Base-by-base conservation (phyloP, 2,329 filamentous ascomycete species). In the Endoconidiophora laricicola region DNA sequence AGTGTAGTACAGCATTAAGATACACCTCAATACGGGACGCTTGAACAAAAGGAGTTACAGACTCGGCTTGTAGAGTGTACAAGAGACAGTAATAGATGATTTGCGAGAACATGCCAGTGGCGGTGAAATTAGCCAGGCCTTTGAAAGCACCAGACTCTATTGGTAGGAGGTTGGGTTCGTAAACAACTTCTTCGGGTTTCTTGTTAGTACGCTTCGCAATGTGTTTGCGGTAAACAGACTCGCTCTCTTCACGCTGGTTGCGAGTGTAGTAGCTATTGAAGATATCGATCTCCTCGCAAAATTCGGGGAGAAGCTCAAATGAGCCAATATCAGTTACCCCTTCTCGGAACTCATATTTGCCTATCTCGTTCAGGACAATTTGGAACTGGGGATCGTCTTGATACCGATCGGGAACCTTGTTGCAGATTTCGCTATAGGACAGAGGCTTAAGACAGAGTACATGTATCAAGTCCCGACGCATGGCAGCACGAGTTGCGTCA, bases 191-290 rank as follows among this genome's bases (percentile, higher is more conserved):
- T 39, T 86, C 79, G 1, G 76, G 68, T 41, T 80, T 72, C 61
- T 88, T 87, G 16, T 88, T 87, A 0, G 82, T 86, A 65, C 84
- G 87, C 66, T 87, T 87, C 9, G 87, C 85, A 69, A 91, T 79
- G 70, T 85, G 83, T 59, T 83, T 81, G 58, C 83, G 86, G 67
- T 91, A 95, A 2, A 87, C 83, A 57, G 77, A 80, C 64, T 98
- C 91, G 0, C 90, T 86, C 62, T 98, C 91, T 60, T 98, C 91
- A 46, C 91, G 78, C 63, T 96, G 90, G 59, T 98, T 98, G 61
- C 94, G 94, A 59, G 81, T 93, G 64, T 94, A 98, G 60, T 96
- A 87, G 5, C 88, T 84, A 59, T 88, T 91, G 62, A 95, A 98
- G 1, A 93, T 91, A 61, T 98, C 93, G 46, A 98, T 79, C 44